phyloP scores from a whole-genome alignment of 192 early-diverging fungal genomes.

The Backusella macrospora region DNA sequence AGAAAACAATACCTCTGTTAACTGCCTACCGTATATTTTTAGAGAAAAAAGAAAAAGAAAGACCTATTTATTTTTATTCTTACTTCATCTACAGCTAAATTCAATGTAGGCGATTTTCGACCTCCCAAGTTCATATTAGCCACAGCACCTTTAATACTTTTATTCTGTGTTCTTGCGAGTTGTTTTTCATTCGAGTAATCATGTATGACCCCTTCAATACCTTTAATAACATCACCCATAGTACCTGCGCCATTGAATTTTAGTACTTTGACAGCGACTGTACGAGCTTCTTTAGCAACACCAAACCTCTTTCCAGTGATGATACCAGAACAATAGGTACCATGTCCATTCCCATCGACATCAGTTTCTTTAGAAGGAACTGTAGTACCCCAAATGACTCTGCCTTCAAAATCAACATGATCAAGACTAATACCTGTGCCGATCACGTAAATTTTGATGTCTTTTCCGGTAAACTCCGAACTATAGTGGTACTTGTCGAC shows the following conservation, averaged over 20 bases:
- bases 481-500: slow-evolving; percentile 73
- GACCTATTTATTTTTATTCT: slow-evolving; percentile 4
- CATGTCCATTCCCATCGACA: slow-evolving; percentile 74
- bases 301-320: slow-evolving; percentile 83
- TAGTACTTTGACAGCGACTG: slow-evolving; percentile 94
- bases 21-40: slow-evolving; percentile 47
- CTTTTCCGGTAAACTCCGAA: slow-evolving; percentile 62
- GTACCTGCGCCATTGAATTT: slow-evolving; percentile 82
- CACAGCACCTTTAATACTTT: slow-evolving; percentile 75
- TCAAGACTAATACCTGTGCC: slow-evolving; percentile 87
- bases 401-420: slow-evolving; percentile 88
- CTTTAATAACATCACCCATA: slow-evolving; percentile 77
- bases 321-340: slow-evolving; percentile 87
- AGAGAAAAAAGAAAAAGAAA: not conserved
- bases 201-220: slow-evolving; percentile 66
- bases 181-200: slow-evolving; percentile 53
- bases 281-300: slow-evolving; percentile 83
- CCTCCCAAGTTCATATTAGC: slow-evolving; percentile 96
- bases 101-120: slow-evolving; percentile 74
- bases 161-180: slow-evolving; percentile 53
- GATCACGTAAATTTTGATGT: slow-evolving; percentile 87
- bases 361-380: slow-evolving; percentile 63
- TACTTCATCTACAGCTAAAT: slow-evolving; percentile 71
- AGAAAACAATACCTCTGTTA: slow-evolving; percentile 72
- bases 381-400: slow-evolving; percentile 81